A percentile compares a stretch with the other conserved stretches of the same genome.
phyloP scores from a whole-genome alignment of 495 filamentous ascomycete genomes.

The Hyaloscypha finlandica region DNA sequence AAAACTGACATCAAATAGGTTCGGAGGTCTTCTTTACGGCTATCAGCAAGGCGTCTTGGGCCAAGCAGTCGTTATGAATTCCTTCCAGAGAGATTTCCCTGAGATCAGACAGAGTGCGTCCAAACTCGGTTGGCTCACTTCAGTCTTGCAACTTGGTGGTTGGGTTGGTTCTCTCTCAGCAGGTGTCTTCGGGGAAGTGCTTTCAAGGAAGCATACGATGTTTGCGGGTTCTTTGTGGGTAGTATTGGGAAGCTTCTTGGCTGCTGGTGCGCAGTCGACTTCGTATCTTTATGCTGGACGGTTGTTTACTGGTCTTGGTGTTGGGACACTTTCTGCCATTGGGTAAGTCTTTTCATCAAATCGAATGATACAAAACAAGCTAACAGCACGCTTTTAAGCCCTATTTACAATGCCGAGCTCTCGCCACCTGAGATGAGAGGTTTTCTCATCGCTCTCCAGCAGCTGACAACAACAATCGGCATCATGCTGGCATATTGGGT shows the following conservation, averaged over 20 bases:
- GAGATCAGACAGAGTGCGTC: slow-evolving; percentile 29
- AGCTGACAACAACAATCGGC: slow-evolving; percentile 33
- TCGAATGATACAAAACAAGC: neutral
- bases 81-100: slow-evolving; percentile 47
- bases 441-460: slow-evolving; percentile 31
- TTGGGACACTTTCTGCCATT: slow-evolving; percentile 29
- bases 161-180: slow-evolving; percentile 27
- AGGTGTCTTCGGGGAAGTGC: slow-evolving; percentile 28
- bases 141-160: slow-evolving; percentile 31
- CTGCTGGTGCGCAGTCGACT: slow-evolving; percentile 25
- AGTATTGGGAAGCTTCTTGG: slow-evolving; percentile 28
- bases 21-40: slow-evolving; percentile 50
- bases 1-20: slow-evolving; percentile 23
- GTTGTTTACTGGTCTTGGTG: slow-evolving; percentile 32
- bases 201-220: slow-evolving; percentile 34
- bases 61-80: slow-evolving; percentile 45
- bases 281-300: slow-evolving; percentile 29
- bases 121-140: slow-evolving; percentile 42
- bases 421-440: slow-evolving; percentile 33
- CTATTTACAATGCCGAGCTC: slow-evolving; percentile 35
- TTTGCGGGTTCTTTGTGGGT: slow-evolving; percentile 28
- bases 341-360: slow-evolving; percentile 6
- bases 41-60: slow-evolving; percentile 50
- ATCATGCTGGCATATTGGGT: slow-evolving; percentile 36
- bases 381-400: slow-evolving; percentile 4